phyloP scores from a whole-genome alignment of 148 eudicot species.

The Cornus kousa region DNA sequence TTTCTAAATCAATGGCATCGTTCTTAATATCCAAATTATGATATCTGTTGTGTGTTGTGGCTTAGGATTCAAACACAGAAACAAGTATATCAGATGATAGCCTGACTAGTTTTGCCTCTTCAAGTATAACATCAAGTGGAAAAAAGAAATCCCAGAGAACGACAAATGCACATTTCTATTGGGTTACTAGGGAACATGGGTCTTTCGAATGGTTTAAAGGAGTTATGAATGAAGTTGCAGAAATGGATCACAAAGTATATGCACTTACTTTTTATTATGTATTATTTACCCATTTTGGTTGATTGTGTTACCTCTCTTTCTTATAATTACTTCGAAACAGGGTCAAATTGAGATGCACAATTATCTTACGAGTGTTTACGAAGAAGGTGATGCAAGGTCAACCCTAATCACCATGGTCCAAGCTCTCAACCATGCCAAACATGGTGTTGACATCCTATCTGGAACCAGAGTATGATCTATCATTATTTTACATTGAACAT shows the following conservation, averaged over 20 bases:
- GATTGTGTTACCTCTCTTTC: neutral
- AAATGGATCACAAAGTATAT: conserved; percentile 78
- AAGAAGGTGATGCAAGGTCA: conserved; percentile 97
- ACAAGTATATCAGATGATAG: conserved; percentile 74
- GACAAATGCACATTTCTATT: conserved; percentile 80
- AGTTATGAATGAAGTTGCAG: conserved; percentile 95
- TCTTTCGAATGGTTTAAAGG: conserved; percentile 99
- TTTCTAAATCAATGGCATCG: neutral
- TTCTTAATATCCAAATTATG: neutral
- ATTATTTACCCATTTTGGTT: neutral
- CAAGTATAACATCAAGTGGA: conserved; percentile 41
- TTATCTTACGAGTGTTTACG: conserved; percentile 90
- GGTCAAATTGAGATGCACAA: conserved; percentile 97
- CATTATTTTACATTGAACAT: neutral
- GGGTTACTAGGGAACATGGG: conserved; percentile 93
- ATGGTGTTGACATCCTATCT: conserved; percentile 91
- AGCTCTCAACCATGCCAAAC: conserved; percentile 89
- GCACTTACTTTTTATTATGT: neutral
- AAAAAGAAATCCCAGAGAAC: conserved; percentile 61
- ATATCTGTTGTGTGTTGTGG: conserved; percentile 9
- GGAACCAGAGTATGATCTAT: conserved; percentile 76
- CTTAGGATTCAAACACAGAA: conserved; percentile 76
- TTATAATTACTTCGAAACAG: conserved; percentile 31
- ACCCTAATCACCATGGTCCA: conserved; percentile 92
- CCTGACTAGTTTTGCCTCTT: conserved; percentile 63